Evolutionary conservation across 1,139 yeast genomes (phyloP).

Genomic region (Magnusiomyces paraingens): DNA sequence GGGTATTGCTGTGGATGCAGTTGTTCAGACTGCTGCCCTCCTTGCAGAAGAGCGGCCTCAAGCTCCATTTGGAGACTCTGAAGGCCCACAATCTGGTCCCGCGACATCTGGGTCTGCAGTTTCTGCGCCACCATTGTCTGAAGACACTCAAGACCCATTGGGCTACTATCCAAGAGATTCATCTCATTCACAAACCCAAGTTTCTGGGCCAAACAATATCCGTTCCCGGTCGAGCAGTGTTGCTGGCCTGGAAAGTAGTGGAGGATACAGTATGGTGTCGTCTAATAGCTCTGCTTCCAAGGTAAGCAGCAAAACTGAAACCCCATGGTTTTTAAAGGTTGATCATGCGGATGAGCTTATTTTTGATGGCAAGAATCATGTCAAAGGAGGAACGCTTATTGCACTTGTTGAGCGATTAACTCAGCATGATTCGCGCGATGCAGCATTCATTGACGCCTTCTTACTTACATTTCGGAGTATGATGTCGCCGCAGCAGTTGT

Average conservation of each 20-base stretch:
- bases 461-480: slow-evolving; percentile 73
- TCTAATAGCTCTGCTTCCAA: slow-evolving; percentile 16
- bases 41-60: slow-evolving; percentile 14
- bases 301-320: slow-evolving; percentile 16
- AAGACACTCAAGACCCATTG: not conserved
- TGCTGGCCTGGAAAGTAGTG: not conserved
- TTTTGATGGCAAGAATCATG: slow-evolving; percentile 63
- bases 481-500: slow-evolving; percentile 59
- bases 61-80: not conserved
- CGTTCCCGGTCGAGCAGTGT: slow-evolving; percentile 14
- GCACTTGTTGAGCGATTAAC: slow-evolving; percentile 82
- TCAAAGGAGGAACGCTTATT: slow-evolving; percentile 80
- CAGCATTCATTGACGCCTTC: slow-evolving; percentile 63
- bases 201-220: slow-evolving; percentile 36
- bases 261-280: too few species aligned
- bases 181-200: slow-evolving; percentile 40
- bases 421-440: slow-evolving; percentile 65
- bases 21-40: slow-evolving; percentile 12
- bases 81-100: not conserved
- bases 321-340: slow-evolving; percentile 77
- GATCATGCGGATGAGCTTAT: slow-evolving; percentile 70
- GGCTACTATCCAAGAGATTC: not conserved
- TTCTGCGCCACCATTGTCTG: not conserved
- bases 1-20: slow-evolving; percentile 17
- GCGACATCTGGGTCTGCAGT: not conserved